phyloP scores from a whole-genome alignment of 441 rosid species.

The Pelargonium citronellum region DNA sequence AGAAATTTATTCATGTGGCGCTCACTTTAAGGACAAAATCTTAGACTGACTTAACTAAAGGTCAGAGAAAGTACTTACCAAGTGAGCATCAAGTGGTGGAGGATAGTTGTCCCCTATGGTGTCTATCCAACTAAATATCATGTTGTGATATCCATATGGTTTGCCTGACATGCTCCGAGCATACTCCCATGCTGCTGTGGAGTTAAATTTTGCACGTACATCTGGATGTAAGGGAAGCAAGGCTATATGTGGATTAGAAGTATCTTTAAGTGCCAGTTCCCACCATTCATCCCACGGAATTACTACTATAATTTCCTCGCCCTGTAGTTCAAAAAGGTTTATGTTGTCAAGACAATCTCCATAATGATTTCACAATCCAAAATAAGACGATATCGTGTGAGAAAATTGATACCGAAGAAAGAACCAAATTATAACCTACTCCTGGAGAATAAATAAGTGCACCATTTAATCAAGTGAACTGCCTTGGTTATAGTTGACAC shows the following conservation, averaged over 20 bases:
- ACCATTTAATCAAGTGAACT: too few relatives aligned
- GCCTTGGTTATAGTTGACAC: too few relatives aligned
- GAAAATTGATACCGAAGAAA: too few relatives aligned
- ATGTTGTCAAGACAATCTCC: neutral
- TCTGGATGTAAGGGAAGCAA: conserved; percentile 87
- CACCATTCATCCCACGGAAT: conserved; percentile 98
- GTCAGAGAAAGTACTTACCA: conserved; percentile 40
- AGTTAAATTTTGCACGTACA: conserved; percentile 61
- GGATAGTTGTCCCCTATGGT: conserved; percentile 87
- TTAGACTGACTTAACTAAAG: neutral
- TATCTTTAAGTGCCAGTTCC: conserved; percentile 70
- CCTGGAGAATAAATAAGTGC: too few relatives aligned
- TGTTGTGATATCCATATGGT: conserved; percentile 96
- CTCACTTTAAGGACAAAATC: neutral
- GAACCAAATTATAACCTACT: too few relatives aligned
- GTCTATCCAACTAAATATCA: conserved; percentile 98
- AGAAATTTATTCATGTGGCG: neutral
- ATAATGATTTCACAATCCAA: neutral
- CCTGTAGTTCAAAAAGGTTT: conserved; percentile 35
- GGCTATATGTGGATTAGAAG: conserved; percentile 87
- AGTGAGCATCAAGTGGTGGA: conserved; percentile 97
- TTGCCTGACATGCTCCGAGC: conserved; percentile 86
- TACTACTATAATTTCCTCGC: conserved; percentile 80
- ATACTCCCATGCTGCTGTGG: conserved; percentile 90
- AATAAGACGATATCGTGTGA: neutral